phyloP scores from a whole-genome alignment of 2,329 filamentous ascomycete genomes.

The Phialophora verrucosa region DNA sequence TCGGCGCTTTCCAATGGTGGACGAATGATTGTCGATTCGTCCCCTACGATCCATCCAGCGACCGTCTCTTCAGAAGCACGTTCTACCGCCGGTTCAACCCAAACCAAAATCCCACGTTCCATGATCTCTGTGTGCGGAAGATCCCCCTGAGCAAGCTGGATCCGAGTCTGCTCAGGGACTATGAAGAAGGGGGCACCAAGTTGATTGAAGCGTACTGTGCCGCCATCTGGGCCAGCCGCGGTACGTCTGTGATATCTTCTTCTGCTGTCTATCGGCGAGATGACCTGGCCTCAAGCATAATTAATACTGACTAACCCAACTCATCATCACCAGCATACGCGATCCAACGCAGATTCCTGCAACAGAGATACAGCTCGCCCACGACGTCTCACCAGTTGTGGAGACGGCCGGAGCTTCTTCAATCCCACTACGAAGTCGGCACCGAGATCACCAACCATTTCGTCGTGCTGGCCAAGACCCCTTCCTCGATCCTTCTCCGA shows the following conservation, averaged over 20 bases:
- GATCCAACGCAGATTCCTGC: constrained; percentile 33
- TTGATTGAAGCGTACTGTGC: constrained; percentile 2
- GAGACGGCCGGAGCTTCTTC: constrained; percentile 60
- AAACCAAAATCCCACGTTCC: not conserved
- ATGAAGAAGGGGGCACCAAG: not conserved
- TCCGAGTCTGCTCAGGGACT: not conserved
- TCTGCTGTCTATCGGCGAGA: no score
- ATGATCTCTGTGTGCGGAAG: not conserved
- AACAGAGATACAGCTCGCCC: constrained; percentile 32
- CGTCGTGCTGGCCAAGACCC: constrained; percentile 69
- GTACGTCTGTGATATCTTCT: not conserved
- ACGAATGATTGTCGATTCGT: not conserved
- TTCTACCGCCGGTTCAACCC: not conserved
- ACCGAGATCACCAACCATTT: constrained; percentile 73
- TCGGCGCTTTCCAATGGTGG: not conserved
- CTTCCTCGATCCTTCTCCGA: constrained; percentile 65
- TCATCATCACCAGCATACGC: constrained; percentile 53
- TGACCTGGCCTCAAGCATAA: no score
- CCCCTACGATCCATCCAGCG: not conserved
- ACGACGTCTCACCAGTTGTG: constrained; percentile 62
- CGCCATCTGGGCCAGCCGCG: not conserved
- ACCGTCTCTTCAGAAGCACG: not conserved
- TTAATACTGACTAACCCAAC: not conserved
- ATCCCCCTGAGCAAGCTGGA: not conserved
- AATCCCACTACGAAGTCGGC: constrained; percentile 66